These are phyloP conservation scores for Piloderma croceum DNA, from an alignment of 768 basidiomycete genomes.

Conservation along the genomic window DNA sequence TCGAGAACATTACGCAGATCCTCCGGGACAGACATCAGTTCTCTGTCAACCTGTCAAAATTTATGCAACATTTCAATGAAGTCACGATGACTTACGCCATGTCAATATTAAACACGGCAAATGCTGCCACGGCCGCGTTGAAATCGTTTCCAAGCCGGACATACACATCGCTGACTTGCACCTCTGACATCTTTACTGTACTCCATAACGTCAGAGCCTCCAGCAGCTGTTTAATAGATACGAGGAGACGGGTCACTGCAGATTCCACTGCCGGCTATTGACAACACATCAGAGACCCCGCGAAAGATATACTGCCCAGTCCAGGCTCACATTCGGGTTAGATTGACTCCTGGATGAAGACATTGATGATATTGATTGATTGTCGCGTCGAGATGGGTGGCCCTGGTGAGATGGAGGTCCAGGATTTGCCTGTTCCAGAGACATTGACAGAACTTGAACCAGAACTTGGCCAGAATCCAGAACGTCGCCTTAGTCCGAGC, in stretches of 20 bases:
- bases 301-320: conserved; percentile 3
- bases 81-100: conserved; percentile 69
- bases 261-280: conserved; percentile 77
- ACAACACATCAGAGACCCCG: conserved; percentile 6
- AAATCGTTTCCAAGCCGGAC: conserved; percentile 96
- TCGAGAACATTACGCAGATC: conserved; percentile 88
- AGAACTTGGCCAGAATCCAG: not conserved
- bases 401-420: conserved; percentile 18
- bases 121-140: conserved; percentile 88
- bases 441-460: not conserved
- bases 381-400: conserved; percentile 48
- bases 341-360: conserved; percentile 37
- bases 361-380: conserved; percentile 45
- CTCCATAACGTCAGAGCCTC: conserved; percentile 88
- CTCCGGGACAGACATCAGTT: conserved; percentile 81
- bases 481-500: not conserved
- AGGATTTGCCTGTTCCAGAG: conserved; percentile 1
- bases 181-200: conserved; percentile 61
- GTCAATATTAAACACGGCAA: conserved; percentile 76
- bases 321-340: conserved; percentile 28
- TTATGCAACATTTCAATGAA: conserved; percentile 9
- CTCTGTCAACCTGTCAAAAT: conserved; percentile 42
- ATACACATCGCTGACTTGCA: conserved; percentile 92
- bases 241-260: conserved; percentile 85
- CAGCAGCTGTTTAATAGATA: conserved; percentile 92